phyloP scores from a whole-genome alignment of 257 asterid species.

The Solanum piurae region DNA sequence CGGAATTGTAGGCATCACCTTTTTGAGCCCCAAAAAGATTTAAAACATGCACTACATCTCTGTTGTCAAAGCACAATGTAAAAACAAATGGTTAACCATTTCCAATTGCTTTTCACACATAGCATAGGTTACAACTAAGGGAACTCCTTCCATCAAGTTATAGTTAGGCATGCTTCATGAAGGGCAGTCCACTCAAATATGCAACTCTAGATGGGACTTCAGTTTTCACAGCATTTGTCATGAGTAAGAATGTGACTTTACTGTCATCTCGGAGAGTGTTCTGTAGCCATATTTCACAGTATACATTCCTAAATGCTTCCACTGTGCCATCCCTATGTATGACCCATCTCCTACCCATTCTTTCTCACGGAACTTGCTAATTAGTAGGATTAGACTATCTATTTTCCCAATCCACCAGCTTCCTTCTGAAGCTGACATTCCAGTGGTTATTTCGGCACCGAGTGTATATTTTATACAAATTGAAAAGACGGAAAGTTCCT shows the following conservation, averaged over 20 bases:
- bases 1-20: neutral
- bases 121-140: neutral
- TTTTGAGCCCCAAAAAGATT: neutral
- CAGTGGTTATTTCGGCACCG: neutral
- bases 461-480: neutral
- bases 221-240: neutral
- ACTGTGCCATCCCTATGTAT: neutral
- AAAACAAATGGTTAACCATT: neutral
- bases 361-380: neutral
- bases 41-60: neutral
- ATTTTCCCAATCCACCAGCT: neutral
- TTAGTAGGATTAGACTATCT: neutral
- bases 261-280: neutral
- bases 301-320: neutral
- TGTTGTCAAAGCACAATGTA: neutral
- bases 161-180: neutral
- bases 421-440: neutral
- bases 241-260: neutral
- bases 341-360: neutral
- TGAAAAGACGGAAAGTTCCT: neutral
- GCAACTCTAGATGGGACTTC: neutral
- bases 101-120: neutral
- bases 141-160: neutral
- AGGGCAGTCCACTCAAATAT: neutral
- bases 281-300: neutral